Evolutionary conservation across 345 rosid genomes (phyloP).

Genomic region (Populus euphratica): DNA sequence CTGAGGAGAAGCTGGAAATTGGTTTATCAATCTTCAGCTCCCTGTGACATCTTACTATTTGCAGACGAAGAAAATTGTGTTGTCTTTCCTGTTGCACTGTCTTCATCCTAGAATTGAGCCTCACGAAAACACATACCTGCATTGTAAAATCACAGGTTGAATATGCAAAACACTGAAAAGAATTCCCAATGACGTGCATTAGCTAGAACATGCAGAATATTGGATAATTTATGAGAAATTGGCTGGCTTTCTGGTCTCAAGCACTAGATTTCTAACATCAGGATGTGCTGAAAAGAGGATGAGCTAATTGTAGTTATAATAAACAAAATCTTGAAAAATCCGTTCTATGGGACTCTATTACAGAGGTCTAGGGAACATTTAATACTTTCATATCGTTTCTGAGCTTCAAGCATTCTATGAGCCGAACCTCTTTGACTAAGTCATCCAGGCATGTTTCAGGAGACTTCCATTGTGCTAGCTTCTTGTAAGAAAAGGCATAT

Average conservation of each 20-base stretch:
- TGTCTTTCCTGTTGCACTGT: slow-evolving; percentile 18
- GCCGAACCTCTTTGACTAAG: too few relatives aligned
- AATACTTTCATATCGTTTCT: too few relatives aligned
- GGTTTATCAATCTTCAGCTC: slow-evolving; percentile 60
- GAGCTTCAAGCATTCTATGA: too few relatives aligned
- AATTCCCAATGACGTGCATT: neutral
- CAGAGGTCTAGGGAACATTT: too few relatives aligned
- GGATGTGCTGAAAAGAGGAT: neutral
- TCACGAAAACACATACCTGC: slow-evolving; percentile 61
- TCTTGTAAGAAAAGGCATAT: neutral
- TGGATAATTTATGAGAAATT: too few relatives aligned
- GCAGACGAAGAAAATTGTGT: slow-evolving; percentile 47
- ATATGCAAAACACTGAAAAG: neutral
- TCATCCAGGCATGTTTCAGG: neutral
- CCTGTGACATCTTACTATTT: slow-evolving; percentile 59
- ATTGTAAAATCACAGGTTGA: neutral
- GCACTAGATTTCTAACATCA: neutral
- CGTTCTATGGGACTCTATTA: too few relatives aligned
- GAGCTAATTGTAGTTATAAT: neutral
- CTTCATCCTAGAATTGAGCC: slow-evolving; percentile 41
- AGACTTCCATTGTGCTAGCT: neutral
- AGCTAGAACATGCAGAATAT: neutral
- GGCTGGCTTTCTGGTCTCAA: too few relatives aligned
- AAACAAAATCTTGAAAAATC: too few relatives aligned
- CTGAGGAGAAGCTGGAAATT: slow-evolving; percentile 31